These are phyloP conservation scores for Beauveria sp. DNA, from an alignment of 2,329 filamentous ascomycete species.

Conservation along the genomic window DNA sequence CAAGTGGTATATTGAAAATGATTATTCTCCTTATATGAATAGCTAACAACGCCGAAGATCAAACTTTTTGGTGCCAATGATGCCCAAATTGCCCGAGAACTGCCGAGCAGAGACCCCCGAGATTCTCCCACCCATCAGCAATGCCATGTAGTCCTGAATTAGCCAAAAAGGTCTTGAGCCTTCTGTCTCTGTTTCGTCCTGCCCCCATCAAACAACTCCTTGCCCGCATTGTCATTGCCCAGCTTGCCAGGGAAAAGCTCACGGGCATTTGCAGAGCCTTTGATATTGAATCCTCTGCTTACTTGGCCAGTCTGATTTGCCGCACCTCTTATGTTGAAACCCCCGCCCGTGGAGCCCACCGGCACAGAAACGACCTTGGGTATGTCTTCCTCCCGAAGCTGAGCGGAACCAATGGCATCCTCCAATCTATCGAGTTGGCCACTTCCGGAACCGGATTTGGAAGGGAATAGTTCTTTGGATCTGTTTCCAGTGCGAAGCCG, in stretches of 20 bases:
- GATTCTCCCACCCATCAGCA: not conserved
- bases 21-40: not conserved
- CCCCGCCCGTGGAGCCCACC: slow-evolving; percentile 30
- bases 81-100: not conserved
- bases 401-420: slow-evolving; percentile 30
- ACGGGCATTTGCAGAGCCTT: slow-evolving; percentile 57
- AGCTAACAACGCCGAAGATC: not conserved
- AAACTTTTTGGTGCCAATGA: not conserved
- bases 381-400: slow-evolving; percentile 29
- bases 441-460: slow-evolving; percentile 20
- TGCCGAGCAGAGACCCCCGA: not conserved
- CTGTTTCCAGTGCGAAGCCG: slow-evolving; percentile 24
- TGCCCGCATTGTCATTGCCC: slow-evolving; percentile 44
- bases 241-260: slow-evolving; percentile 60
- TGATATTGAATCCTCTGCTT: slow-evolving; percentile 55
- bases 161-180: slow-evolving; percentile 63
- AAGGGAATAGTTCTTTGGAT: slow-evolving; percentile 34
- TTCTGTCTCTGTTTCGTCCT: slow-evolving; percentile 53
- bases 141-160: not conserved
- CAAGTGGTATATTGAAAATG: not conserved
- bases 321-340: slow-evolving; percentile 54
- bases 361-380: slow-evolving; percentile 54
- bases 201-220: slow-evolving; percentile 56
- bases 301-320: slow-evolving; percentile 38
- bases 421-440: slow-evolving; percentile 32